These are phyloP conservation scores for Mycogone perniciosa DNA, from an alignment of 2,329 filamentous ascomycete species.

Conservation along the genomic window DNA sequence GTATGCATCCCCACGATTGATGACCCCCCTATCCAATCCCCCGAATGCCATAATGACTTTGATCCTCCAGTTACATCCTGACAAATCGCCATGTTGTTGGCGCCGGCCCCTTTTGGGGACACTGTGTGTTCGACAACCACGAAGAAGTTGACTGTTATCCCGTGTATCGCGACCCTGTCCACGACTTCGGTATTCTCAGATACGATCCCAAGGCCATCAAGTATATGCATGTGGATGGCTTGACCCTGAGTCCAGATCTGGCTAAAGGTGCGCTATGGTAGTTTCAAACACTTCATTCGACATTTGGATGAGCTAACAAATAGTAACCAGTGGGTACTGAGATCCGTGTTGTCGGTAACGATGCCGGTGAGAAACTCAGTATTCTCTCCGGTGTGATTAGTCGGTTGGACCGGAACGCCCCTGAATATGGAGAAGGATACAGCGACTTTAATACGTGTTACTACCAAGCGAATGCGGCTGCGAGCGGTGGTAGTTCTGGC, in stretches of 20 bases:
- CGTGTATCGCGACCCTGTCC: conserved; percentile 95
- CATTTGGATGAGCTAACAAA: conserved; percentile 14
- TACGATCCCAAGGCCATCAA: conserved; percentile 96
- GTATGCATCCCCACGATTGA: conserved; percentile 36
- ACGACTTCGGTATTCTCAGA: conserved; percentile 95
- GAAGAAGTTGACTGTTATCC: conserved; percentile 94
- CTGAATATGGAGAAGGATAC: conserved; percentile 96
- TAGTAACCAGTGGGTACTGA: conserved; percentile 68
- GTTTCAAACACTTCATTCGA: not conserved
- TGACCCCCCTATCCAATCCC: not conserved
- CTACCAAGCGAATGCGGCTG: conserved; percentile 95
- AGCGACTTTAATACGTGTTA: conserved; percentile 96
- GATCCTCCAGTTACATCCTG: conserved; percentile 59
- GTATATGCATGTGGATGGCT: conserved; percentile 83
- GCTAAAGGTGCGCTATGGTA: conserved; percentile 51
- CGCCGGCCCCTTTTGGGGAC: conserved; percentile 94
- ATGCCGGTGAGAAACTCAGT: conserved; percentile 96
- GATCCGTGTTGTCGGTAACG: conserved; percentile 95
- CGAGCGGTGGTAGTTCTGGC: conserved; percentile 95
- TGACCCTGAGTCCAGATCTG: conserved; percentile 76
- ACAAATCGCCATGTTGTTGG: conserved; percentile 93
- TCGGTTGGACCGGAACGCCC: conserved; percentile 89
- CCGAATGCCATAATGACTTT: not conserved
- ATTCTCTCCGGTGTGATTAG: conserved; percentile 97
- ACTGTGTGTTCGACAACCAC: conserved; percentile 97